Percentiles rank a stretch among this genome's conserved stretches.
Conservation (phyloP, 441 rosid genomes). For the Brassica balearica region DNA sequence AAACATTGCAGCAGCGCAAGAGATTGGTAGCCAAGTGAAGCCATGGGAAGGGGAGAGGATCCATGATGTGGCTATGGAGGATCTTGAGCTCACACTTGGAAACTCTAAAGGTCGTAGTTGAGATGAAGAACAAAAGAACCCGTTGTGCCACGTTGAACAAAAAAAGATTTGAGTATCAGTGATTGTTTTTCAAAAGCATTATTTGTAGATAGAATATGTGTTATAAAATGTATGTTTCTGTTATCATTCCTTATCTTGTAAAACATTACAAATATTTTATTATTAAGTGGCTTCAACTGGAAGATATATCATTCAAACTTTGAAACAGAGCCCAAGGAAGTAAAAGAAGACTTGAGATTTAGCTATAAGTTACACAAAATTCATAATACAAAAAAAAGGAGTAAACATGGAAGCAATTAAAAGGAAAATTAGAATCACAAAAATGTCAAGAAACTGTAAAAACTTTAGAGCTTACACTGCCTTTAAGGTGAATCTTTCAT, state of each 20-base stretch:
- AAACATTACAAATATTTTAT: slow-evolving; percentile 39
- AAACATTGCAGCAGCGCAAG: slow-evolving; percentile 48
- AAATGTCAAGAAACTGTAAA: slow-evolving; percentile 34
- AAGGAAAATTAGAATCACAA: slow-evolving; percentile 33
- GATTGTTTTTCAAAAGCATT: too few relatives aligned
- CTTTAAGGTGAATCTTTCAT: slow-evolving; percentile 43
- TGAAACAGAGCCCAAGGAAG: background rate
- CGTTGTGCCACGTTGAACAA: slow-evolving; percentile 6
- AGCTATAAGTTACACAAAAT: slow-evolving; percentile 37
- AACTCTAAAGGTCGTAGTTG: slow-evolving; percentile 59
- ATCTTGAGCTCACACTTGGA: slow-evolving; percentile 95
- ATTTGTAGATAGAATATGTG: slow-evolving; percentile 29
- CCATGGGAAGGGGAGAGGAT: slow-evolving; percentile 99
- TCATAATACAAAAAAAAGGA: slow-evolving; percentile 25
- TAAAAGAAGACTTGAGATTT: background rate
- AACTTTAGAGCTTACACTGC: slow-evolving; percentile 46
- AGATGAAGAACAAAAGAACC: slow-evolving; percentile 23
- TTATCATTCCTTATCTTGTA: slow-evolving; percentile 35
- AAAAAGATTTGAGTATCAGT: slow-evolving; percentile 8
- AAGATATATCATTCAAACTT: slow-evolving; percentile 24
- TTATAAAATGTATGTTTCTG: slow-evolving; percentile 41
- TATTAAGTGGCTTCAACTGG: slow-evolving; percentile 32
- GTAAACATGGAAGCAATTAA: background rate
- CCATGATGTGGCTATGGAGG: slow-evolving; percentile 92
- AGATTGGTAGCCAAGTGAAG: slow-evolving; percentile 80